Conservation (phyloP, 768 basidiomycete genomes). For the Rhizopogon sp. region DNA sequence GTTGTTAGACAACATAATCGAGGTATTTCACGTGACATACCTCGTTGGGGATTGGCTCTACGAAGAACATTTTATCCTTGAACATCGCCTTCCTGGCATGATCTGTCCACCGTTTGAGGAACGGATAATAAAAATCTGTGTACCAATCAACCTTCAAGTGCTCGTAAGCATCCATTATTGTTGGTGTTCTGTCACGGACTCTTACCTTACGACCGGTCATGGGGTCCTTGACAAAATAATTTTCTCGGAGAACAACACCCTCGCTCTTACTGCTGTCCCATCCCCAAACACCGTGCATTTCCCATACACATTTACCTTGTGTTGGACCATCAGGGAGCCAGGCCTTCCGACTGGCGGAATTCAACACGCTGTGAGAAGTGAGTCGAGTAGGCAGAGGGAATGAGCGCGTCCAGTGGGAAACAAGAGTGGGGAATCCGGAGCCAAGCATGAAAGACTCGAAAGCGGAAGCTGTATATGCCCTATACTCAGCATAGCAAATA, state of each 20-base stretch:
- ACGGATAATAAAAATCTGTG: constrained; percentile 78
- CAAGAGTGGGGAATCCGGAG: constrained; percentile 73
- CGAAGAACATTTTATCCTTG: constrained; percentile 59
- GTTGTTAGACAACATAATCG: constrained; percentile 3
- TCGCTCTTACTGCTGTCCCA: constrained; percentile 66
- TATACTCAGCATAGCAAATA: background rate
- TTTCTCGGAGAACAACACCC: constrained; percentile 75
- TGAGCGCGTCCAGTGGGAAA: constrained; percentile 78
- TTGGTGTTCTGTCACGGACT: background rate
- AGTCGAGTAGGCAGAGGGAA: constrained; percentile 84
- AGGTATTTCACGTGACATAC: constrained; percentile 30
- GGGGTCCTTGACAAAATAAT: constrained; percentile 77
- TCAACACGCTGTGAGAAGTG: constrained; percentile 55
- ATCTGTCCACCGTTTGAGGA: constrained; percentile 63
- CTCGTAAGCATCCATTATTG: background rate
- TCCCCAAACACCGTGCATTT: constrained; percentile 90
- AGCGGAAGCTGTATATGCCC: constrained; percentile 54
- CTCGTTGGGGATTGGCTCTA: constrained; percentile 93
- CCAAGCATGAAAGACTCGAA: constrained; percentile 92
- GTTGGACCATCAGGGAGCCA: constrained; percentile 79
- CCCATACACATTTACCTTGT: constrained; percentile 73
- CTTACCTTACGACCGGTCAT: constrained; percentile 54
- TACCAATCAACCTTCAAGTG: constrained; percentile 74
- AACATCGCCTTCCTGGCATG: constrained; percentile 46
- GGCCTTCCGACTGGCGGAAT: constrained; percentile 51